These are phyloP conservation scores for Aspergillus quadrilineatus DNA, from an alignment of 2,329 filamentous ascomycete species.

Conservation along the genomic window DNA sequence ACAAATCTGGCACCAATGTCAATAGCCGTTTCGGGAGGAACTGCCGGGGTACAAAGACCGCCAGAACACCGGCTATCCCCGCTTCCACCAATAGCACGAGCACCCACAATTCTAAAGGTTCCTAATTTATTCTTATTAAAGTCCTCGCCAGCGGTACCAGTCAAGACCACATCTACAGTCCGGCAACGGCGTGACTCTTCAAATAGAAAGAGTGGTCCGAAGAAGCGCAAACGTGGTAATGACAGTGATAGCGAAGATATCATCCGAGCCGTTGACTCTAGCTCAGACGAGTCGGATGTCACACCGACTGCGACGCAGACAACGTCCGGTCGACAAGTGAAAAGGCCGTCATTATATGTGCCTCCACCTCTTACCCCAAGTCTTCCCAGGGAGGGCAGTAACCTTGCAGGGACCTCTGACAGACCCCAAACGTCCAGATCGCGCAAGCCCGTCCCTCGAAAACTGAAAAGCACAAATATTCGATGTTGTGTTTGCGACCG, in stretches of 20 bases:
- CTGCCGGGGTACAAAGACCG: not conserved
- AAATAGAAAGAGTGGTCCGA: slow-evolving; percentile 19
- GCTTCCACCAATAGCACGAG: not conserved
- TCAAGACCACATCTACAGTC: slow-evolving; percentile 15
- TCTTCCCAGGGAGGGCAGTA: slow-evolving; percentile 20
- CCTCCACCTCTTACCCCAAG: slow-evolving; percentile 43
- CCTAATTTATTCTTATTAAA: not conserved
- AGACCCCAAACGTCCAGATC: slow-evolving; percentile 42
- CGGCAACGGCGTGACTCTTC: slow-evolving; percentile 19
- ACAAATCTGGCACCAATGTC: not conserved
- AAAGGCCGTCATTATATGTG: slow-evolving; percentile 62
- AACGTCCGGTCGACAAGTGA: slow-evolving; percentile 72
- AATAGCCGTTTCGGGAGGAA: not conserved
- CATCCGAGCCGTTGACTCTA: slow-evolving; percentile 37
- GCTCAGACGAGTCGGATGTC: slow-evolving; percentile 45
- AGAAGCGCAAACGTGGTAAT: slow-evolving; percentile 25
- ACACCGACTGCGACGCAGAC: slow-evolving; percentile 64
- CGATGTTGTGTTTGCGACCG: slow-evolving; percentile 72
- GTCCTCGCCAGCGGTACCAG: slow-evolving; percentile 7
- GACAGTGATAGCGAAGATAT: slow-evolving; percentile 34
- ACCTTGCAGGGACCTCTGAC: slow-evolving; percentile 9
- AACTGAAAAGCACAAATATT: slow-evolving; percentile 42
- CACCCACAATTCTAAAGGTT: not conserved
- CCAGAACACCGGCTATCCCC: not conserved
- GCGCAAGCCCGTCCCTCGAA: slow-evolving; percentile 55